phyloP scores from a whole-genome alignment of 2,329 filamentous ascomycete genomes.

The Nemania sp. region DNA sequence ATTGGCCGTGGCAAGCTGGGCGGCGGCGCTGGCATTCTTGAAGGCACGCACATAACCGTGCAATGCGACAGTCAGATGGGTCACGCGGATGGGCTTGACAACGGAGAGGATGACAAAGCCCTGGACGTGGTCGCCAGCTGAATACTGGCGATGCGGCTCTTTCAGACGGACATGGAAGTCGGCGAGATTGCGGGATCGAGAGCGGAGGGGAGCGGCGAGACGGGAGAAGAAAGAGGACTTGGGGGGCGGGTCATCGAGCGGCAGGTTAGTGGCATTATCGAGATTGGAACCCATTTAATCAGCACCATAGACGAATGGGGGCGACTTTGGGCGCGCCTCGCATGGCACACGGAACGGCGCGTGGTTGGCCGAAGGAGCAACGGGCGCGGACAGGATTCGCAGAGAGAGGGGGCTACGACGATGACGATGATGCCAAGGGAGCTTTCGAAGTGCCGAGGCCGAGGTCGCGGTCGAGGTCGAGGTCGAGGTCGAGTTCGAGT shows the following conservation, averaged over 20 bases:
- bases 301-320: slow-evolving; percentile 26
- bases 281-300: slow-evolving; percentile 53
- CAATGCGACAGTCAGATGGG: slow-evolving; percentile 76
- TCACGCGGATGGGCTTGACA: slow-evolving; percentile 74
- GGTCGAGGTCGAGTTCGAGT: no score
- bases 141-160: slow-evolving; percentile 77
- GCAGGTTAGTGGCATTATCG: slow-evolving; percentile 44
- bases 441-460: slow-evolving; percentile 17
- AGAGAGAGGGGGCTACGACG: no score
- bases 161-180: slow-evolving; percentile 79
- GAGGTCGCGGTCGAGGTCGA: no score
- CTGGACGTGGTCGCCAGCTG: slow-evolving; percentile 72
- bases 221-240: slow-evolving; percentile 56
- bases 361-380: neutral
- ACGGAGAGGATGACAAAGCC: slow-evolving; percentile 74
- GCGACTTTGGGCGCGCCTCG: slow-evolving; percentile 32
- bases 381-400: neutral
- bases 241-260: slow-evolving; percentile 45
- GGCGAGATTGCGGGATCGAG: slow-evolving; percentile 65
- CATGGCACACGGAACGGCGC: slow-evolving; percentile 36
- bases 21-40: slow-evolving; percentile 65
- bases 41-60: slow-evolving; percentile 81
- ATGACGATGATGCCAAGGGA: no score
- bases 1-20: slow-evolving; percentile 50
- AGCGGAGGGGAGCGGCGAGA: slow-evolving; percentile 54